These are phyloP conservation scores for Periconia sp. DNA, from an alignment of 2,329 filamentous ascomycete genomes.

Conservation along the genomic window DNA sequence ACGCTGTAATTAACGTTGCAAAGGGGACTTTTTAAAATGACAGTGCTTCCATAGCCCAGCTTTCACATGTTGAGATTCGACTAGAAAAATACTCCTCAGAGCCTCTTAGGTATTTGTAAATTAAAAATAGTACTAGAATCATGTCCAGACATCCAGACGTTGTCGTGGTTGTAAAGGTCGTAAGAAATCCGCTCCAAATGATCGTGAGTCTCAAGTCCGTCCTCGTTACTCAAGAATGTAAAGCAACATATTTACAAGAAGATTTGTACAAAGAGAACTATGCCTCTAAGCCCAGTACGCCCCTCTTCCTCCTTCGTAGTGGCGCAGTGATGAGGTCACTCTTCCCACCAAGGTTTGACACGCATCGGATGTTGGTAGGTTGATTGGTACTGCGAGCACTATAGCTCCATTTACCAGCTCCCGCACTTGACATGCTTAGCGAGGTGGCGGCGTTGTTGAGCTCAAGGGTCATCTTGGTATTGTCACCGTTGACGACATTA, in stretches of 20 bases:
- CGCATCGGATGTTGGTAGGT: slow-evolving; percentile 37
- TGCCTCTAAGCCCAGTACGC: slow-evolving; percentile 3
- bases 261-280: neutral
- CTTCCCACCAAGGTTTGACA: slow-evolving; percentile 29
- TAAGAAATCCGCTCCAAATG: neutral
- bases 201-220: neutral
- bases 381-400: slow-evolving; percentile 28
- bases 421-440: slow-evolving; percentile 27
- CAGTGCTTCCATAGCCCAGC: neutral
- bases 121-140: neutral
- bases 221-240: neutral
- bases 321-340: slow-evolving; percentile 28
- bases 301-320: slow-evolving; percentile 22
- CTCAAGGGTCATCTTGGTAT: slow-evolving; percentile 35
- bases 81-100: neutral
- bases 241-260: neutral
- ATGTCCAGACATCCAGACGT: neutral
- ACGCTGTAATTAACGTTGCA: neutral
- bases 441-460: slow-evolving; percentile 29
- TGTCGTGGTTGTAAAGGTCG: neutral
- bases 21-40: neutral
- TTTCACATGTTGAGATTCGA: neutral
- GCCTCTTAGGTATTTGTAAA: neutral
- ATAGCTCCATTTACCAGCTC: slow-evolving; percentile 37
- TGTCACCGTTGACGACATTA: slow-evolving; percentile 41